phyloP scores from a whole-genome alignment of 2,329 filamentous ascomycete genomes.

The Scedosporium boydii region DNA sequence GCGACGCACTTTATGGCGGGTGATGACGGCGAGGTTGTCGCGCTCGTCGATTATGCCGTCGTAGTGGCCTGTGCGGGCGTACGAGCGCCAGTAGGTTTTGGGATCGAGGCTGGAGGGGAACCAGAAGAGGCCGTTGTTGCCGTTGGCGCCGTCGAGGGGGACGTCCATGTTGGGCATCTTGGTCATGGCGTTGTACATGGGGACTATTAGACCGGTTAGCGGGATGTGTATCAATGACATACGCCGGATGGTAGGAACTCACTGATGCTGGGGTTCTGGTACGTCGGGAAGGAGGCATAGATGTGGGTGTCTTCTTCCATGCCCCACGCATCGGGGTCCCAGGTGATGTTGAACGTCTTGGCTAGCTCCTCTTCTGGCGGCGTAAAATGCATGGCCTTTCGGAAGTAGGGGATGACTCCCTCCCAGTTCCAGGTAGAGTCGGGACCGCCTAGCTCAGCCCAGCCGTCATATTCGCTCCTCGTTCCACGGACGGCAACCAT shows the following conservation, averaged over 20 bases:
- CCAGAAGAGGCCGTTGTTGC: slow-evolving; percentile 18
- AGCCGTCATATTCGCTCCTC: slow-evolving; percentile 31
- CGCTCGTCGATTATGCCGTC: slow-evolving; percentile 12
- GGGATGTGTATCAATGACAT: not conserved
- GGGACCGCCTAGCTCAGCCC: slow-evolving; percentile 32
- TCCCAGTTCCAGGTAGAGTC: slow-evolving; percentile 26
- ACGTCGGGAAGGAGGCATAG: slow-evolving; percentile 16
- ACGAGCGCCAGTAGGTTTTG: slow-evolving; percentile 14
- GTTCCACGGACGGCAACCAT: slow-evolving; percentile 25
- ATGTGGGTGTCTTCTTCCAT: slow-evolving; percentile 11
- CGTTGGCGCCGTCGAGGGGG: slow-evolving; percentile 15
- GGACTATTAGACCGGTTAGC: slow-evolving; percentile 5
- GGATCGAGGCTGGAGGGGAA: slow-evolving; percentile 16
- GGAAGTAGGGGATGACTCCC: slow-evolving; percentile 30
- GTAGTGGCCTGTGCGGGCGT: slow-evolving; percentile 18
- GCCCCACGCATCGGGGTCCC: slow-evolving; percentile 16
- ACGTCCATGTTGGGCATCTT: slow-evolving; percentile 16
- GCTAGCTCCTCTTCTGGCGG: slow-evolving; percentile 13
- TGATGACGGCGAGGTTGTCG: slow-evolving; percentile 14
- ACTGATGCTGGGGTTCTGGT: slow-evolving; percentile 4
- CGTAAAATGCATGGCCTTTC: slow-evolving; percentile 18
- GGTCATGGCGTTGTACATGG: slow-evolving; percentile 16
- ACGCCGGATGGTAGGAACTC: not conserved
- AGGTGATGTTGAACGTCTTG: slow-evolving; percentile 16
- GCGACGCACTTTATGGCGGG: slow-evolving; percentile 24